phyloP scores from a whole-genome alignment of 495 filamentous ascomycete species.

The Lophiostoma macrostomum region DNA sequence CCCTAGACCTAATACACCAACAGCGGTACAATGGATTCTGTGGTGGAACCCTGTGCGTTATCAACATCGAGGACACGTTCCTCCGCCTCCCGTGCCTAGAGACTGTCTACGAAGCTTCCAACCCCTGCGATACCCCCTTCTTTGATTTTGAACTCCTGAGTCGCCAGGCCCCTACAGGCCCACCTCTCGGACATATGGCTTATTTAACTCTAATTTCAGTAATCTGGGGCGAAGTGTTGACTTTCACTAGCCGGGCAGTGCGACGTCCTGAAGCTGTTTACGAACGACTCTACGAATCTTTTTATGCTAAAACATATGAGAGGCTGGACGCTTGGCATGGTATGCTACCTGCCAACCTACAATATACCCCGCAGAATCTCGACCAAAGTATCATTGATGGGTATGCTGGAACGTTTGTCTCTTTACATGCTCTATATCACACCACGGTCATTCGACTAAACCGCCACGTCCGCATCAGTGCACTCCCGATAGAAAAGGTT shows the following conservation, averaged over 20 bases:
- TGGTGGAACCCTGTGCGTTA: conserved; percentile 45
- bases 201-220: conserved; percentile 58
- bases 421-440: conserved; percentile 62
- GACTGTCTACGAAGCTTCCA: conserved; percentile 55
- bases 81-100: conserved; percentile 60
- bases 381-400: conserved; percentile 46
- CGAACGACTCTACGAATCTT: conserved; percentile 46
- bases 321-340: conserved; percentile 52
- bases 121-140: conserved; percentile 48
- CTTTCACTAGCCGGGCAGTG: conserved; percentile 53
- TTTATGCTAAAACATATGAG: conserved; percentile 49
- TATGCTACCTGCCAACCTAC: conserved; percentile 46
- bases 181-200: conserved; percentile 52
- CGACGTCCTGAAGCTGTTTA: conserved; percentile 49
- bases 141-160: conserved; percentile 52
- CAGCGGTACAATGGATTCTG: conserved; percentile 59
- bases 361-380: conserved; percentile 52
- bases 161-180: conserved; percentile 8
- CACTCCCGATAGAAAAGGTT: conserved; percentile 21
- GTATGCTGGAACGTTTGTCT: conserved; percentile 54
- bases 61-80: conserved; percentile 57
- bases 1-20: conserved; percentile 22
- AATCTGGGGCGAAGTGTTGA: conserved; percentile 63
- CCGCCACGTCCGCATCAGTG: conserved; percentile 50
- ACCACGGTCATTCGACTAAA: conserved; percentile 60